Percentiles rank a stretch among this genome's conserved stretches.
Conservation (phyloP, 805 yeast genomes). For the Starmerella cellae region DNA sequence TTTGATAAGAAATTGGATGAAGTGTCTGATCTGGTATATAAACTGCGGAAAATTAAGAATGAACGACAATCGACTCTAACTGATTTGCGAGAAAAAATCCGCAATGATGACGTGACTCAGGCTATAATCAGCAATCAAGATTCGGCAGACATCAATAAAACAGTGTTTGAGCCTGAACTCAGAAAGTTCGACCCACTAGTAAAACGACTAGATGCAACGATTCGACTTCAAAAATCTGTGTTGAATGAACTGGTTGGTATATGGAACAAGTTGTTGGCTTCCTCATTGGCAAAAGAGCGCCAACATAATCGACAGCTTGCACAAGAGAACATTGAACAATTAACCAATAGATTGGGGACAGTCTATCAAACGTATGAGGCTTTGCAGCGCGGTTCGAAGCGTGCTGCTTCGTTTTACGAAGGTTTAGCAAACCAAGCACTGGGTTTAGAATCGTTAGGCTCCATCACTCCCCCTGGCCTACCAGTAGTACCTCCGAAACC, state of each 20-base stretch:
- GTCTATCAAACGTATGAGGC: slow-evolving; percentile 48
- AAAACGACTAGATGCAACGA: slow-evolving; percentile 51
- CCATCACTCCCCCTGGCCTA: slow-evolving; percentile 6
- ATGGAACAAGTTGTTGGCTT: slow-evolving; percentile 37
- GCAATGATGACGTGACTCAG: slow-evolving; percentile 69
- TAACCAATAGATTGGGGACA: slow-evolving; percentile 33
- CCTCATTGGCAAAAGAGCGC: slow-evolving; percentile 33
- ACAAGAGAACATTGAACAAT: slow-evolving; percentile 27
- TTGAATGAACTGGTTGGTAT: slow-evolving; percentile 35
- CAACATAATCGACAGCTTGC: slow-evolving; percentile 29
- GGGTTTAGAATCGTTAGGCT: background rate
- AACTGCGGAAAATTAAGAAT: slow-evolving; percentile 46
- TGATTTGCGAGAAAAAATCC: slow-evolving; percentile 57
- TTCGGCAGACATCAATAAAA: slow-evolving; percentile 39
- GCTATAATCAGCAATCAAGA: slow-evolving; percentile 49
- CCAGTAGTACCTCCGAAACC: slow-evolving; percentile 21
- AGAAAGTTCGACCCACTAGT: slow-evolving; percentile 61
- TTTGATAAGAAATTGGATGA: slow-evolving; percentile 28
- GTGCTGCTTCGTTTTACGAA: slow-evolving; percentile 53
- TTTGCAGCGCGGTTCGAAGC: slow-evolving; percentile 43
- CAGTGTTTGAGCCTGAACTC: slow-evolving; percentile 55
- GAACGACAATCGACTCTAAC: slow-evolving; percentile 50
- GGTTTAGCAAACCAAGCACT: slow-evolving; percentile 33
- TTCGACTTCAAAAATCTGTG: slow-evolving; percentile 48
- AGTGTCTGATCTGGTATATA: slow-evolving; percentile 46